Conservation (phyloP, 371 early-diverging fungal genomes). For the Mortierella sp. region DNA sequence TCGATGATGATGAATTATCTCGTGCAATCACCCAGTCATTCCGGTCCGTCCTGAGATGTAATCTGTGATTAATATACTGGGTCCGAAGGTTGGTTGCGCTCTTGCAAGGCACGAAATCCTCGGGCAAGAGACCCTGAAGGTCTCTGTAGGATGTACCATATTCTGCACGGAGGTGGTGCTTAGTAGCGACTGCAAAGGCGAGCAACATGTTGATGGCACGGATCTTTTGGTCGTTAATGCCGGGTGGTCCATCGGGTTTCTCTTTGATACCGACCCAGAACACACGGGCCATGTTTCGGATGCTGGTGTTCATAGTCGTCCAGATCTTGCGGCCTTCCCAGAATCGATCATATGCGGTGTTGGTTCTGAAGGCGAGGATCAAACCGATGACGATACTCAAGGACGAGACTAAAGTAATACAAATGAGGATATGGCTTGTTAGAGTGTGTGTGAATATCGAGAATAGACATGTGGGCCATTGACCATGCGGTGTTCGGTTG, state of each 20-base stretch:
- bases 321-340: constrained; percentile 80
- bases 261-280: constrained; percentile 74
- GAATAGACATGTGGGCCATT: neutral
- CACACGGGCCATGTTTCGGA: constrained; percentile 70
- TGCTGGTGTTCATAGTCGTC: constrained; percentile 66
- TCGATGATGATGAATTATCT: constrained; percentile 54
- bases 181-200: constrained; percentile 75
- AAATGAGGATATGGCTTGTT: neutral
- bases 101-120: constrained; percentile 43
- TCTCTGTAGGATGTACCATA: constrained; percentile 66
- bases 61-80: constrained; percentile 44
- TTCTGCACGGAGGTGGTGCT: constrained; percentile 80
- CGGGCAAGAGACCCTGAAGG: constrained; percentile 64
- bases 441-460: neutral
- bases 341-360: constrained; percentile 83
- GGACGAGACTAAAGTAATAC: constrained; percentile 55
- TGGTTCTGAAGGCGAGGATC: constrained; percentile 82
- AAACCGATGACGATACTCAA: constrained; percentile 76
- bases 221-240: constrained; percentile 71
- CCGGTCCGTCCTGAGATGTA: constrained; percentile 36
- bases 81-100: constrained; percentile 33
- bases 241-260: constrained; percentile 49
- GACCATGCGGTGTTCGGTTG: no score
- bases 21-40: constrained; percentile 45
- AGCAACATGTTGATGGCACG: constrained; percentile 79